Conservation (phyloP, 306 rosid genomes). For the Echinosophora koreensis region DNA sequence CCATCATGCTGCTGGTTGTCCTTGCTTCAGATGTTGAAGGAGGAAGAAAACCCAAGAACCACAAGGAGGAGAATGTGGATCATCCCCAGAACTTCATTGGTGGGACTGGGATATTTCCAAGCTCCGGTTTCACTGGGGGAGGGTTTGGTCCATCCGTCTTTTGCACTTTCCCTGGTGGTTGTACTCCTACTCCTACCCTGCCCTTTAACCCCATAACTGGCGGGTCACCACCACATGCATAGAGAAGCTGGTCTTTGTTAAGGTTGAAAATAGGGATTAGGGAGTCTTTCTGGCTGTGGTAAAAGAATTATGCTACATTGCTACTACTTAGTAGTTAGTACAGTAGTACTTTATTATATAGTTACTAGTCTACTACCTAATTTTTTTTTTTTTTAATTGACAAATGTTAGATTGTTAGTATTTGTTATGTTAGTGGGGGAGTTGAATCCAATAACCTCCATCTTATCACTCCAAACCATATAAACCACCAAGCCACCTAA, state of each 20-base stretch:
- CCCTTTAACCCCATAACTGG: slow-evolving; percentile 39
- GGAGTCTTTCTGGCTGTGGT: not conserved
- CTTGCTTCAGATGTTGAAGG: slow-evolving; percentile 48
- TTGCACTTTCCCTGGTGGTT: slow-evolving; percentile 55
- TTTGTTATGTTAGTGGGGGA: no score
- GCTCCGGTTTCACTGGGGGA: slow-evolving; percentile 46
- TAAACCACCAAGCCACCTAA: no score
- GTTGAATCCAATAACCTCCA: no score
- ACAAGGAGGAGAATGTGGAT: slow-evolving; percentile 28
- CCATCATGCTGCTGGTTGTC: slow-evolving; percentile 17
- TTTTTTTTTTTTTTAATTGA: no score
- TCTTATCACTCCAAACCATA: no score
- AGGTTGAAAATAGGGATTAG: not conserved
- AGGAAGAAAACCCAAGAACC: slow-evolving; percentile 17
- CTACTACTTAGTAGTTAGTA: not conserved
- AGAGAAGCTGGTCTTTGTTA: not conserved
- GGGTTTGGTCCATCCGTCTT: slow-evolving; percentile 45
- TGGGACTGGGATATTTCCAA: slow-evolving; percentile 45
- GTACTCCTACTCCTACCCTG: slow-evolving; percentile 32
- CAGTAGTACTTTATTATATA: no score
- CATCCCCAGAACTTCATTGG: slow-evolving; percentile 45
- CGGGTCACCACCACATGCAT: slow-evolving; percentile 41
- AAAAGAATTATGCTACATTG: not conserved
- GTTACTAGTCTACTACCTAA: no score
- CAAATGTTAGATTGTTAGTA: no score